Evolutionary conservation across 2,329 filamentous ascomycete genomes (phyloP), one percentile per base, ranked within the genome.

Genomic region (Aspergillus latus): DNA sequence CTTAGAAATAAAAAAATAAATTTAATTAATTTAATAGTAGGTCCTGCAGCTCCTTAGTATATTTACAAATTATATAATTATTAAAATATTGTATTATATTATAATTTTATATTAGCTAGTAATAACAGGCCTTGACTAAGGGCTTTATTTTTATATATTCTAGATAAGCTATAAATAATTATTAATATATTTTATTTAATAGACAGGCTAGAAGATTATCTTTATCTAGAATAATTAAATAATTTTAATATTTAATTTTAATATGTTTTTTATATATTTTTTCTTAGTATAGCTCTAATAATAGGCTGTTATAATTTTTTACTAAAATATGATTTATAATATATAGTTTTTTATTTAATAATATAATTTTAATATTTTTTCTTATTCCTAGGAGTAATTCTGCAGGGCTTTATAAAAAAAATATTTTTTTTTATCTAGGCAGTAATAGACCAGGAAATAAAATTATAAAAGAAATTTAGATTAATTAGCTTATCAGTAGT

Each of bases 401-500:
- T 16, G 2, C 2, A 16, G 2, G 16, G 16, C 16, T 16, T 16
- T 16, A 16, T 16, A 16, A 16, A 16, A 16, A 16, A 16, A 16
- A 16, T 16, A 16, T 16, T 16, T 16, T 16, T 2, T 16, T 2
- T 16, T n/a, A 11, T 8, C 7, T 11, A 8, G 53, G 8, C 39
- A 16, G 51, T 64, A 64, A 4, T 39, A 15, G 26, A 64, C 45
- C 10, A 52, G 51, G 40, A 61, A 64, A 21, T 63, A 39, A 26
- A 59, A 63, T 9, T 43, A 2, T 3, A 47, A 40, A 6, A 62
- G 37, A 21, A 56, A 49, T 8, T 58, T 40, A 2, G 36, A 8
- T 58, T 40, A 65, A 9, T 54, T 52, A 2, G 53, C 49, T 26
- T 64, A 50, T 2, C 50, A 29, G 2, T 16, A 13, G 29, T 49